These are phyloP conservation scores for Arxiozyma telluris DNA, from an alignment of 1,139 yeast species.

Conservation along the genomic window DNA sequence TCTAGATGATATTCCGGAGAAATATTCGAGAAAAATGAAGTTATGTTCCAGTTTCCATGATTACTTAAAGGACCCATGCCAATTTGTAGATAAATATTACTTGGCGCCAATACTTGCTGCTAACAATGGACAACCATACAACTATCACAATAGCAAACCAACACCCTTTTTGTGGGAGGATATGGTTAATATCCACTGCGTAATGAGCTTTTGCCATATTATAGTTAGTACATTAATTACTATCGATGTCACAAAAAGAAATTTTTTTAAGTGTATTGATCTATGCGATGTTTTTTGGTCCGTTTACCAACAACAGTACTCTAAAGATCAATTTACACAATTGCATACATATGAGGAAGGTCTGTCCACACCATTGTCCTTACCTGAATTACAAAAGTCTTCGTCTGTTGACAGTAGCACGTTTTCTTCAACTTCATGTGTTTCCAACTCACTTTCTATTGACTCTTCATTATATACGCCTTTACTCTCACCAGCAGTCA, in stretches of 20 bases:
- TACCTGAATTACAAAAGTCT: no score
- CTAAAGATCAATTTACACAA: background rate
- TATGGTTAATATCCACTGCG: constrained; percentile 10
- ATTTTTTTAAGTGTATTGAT: constrained; percentile 10
- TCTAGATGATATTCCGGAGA: background rate
- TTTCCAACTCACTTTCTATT: no score
- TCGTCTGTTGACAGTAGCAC: no score
- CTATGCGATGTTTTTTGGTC: constrained; percentile 9
- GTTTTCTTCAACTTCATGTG: no score
- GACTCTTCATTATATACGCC: no score
- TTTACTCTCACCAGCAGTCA: no score
- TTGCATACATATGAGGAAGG: background rate
- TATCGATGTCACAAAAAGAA: constrained; percentile 13
- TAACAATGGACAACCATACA: constrained; percentile 5
- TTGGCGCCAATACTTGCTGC: constrained; percentile 12
- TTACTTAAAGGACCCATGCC: constrained; percentile 17
- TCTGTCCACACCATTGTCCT: constrained; percentile 3
- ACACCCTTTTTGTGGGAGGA: constrained; percentile 15
- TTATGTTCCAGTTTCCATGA: constrained; percentile 18
- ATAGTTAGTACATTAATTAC: constrained; percentile 15
- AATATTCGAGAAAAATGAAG: background rate
- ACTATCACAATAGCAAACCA: constrained; percentile 7
- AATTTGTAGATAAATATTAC: constrained; percentile 21
- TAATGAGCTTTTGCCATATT: constrained; percentile 12
- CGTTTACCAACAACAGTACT: background rate